Conservation (phyloP, 305 asterid genomes). For the Solanum hybrid region DNA sequence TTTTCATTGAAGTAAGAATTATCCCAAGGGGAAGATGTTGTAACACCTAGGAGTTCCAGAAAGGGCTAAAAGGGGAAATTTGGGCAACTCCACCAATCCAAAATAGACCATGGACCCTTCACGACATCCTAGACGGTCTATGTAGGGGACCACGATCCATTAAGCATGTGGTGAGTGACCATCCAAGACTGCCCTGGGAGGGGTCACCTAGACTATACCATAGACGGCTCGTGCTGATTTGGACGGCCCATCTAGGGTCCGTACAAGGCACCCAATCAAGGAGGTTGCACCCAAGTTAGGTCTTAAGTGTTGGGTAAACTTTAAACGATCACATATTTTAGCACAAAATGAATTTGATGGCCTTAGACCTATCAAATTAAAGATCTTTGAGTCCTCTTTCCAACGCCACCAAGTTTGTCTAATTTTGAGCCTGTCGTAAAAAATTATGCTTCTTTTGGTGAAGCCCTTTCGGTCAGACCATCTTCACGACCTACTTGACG, state of each 20-base stretch:
- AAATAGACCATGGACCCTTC: neutral
- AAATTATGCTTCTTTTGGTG: neutral
- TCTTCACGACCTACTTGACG: neutral
- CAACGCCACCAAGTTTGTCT: neutral
- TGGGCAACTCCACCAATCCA: neutral
- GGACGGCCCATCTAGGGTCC: neutral
- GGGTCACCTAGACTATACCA: neutral
- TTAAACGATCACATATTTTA: neutral
- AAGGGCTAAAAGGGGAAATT: neutral
- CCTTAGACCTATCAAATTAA: neutral
- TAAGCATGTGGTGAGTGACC: neutral
- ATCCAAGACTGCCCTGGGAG: neutral
- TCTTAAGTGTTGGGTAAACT: neutral
- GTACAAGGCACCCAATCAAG: neutral
- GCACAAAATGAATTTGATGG: neutral
- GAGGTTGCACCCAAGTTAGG: neutral
- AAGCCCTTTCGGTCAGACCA: neutral
- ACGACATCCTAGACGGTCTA: neutral
- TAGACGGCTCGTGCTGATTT: neutral
- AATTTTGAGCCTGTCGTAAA: neutral
- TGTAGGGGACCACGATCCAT: neutral
- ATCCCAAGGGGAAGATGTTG: neutral
- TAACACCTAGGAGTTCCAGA: neutral
- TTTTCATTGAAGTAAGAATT: too few relatives aligned
- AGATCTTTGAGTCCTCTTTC: neutral